Evolutionary conservation across 371 early-diverging fungal genomes (phyloP), one percentile per base, ranked within the genome.

Genomic region (Mucor mucedo): DNA sequence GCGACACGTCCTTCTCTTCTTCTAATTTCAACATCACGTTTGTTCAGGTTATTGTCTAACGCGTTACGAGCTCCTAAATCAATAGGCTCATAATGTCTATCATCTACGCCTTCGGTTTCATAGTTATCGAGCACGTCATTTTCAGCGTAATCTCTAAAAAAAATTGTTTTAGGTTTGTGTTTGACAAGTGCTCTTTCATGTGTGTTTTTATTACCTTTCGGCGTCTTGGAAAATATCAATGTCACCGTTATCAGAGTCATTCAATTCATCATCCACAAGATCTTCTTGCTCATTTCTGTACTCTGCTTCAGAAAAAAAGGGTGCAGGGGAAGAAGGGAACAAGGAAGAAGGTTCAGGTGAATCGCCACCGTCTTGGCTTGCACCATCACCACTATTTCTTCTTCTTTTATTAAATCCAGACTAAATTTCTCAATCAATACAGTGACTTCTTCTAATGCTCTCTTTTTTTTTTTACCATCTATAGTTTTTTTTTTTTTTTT

Each of bases 191-290:
- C 21, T 21, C 21, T 21, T 21, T 21, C 21, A 21, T 11, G 1
- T 11, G 9, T 58, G 21, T 53, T 58, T 11, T 35, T 10, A 21
- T 77, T 78, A 83, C 87, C 81, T 78, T 71, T 91, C 93, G 85
- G 94, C 89, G 14, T 87, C 80, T 21, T 91, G 93, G 77, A 93
- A 93, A 48, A 95, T 79, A 82, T 94, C 94, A 71, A 91, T 91
- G 32, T 60, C 67, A 4, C 93, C 95, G 42, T 91, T 88, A 45
- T 89, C 93, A n/a, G 91, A 90, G 16, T 53, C 54, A 9, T 63
- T 45, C 10, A 63, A 2, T 10, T 81, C 80, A 38, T 79, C 84
- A 32, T 75, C 80, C 21, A 72, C 75, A 38, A 69, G 78, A 60
- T 75, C 79, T 29, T 68, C 67, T 27, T 64, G 75, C 30, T 78